Base-by-base conservation (phyloP, 805 yeast species). In the Candida corydali region DNA sequence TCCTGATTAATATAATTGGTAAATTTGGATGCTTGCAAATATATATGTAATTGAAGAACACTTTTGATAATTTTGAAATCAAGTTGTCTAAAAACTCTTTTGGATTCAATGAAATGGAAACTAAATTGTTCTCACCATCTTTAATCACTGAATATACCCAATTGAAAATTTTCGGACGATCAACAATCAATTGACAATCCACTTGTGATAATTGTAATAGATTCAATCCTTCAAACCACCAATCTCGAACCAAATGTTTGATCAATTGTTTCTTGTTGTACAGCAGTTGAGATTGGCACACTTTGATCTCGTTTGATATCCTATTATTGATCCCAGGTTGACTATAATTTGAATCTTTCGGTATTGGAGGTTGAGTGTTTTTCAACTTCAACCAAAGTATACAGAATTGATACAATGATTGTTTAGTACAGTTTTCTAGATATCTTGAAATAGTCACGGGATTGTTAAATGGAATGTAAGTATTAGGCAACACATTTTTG, bases 141-240 rank as follows among this genome's bases (percentile, higher is more conserved):
- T 54, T 59, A 0, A 71, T 75, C 2, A 70, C 64, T 4, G 79
- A 73, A 35, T 68, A 65, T 1, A 63, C 55, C 81, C 81, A 76
- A 23, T 51, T 52, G 46, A 57, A 69, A 3, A 62, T 38, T 26
- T 56, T 57, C 0, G 88, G 80, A 40, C 73, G 70, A 46, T 80
- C 83, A 2, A 83, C 73, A 29, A 83, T 61, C 29, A 73, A 50
- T 45, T 80, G 84, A 36, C 82, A 75, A 46, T 85, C 93, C 4
- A 83, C 58, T 41, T 82, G 87, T 0, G 93, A 80, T 27, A 79
- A 51, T 51, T 85, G 94, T 12, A 78, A 62, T 1, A 80, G 57
- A 45, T 80, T 81, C 29, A 82, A 52, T 0, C 87, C 87, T 5
- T 56, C 47, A 1, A 70, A 59, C 73, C 85, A 82, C 45, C 62